Evolutionary conservation across 2,329 filamentous ascomycete genomes (phyloP).

Genomic region (Trichoderma arundinaceum): DNA sequence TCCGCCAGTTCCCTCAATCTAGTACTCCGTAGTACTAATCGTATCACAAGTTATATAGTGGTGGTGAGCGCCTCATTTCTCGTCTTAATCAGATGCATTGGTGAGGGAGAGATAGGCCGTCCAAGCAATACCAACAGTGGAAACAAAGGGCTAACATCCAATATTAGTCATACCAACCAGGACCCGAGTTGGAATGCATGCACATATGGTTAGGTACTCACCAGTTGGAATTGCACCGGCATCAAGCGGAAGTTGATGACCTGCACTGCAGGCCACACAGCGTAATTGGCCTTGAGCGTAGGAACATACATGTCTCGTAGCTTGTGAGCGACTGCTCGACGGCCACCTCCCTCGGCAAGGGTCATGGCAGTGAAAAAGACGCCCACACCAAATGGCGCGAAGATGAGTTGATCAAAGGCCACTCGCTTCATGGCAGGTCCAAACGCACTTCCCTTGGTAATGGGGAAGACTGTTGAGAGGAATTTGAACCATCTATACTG

Average conservation of each 20-base stretch:
- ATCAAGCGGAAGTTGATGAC: slow-evolving; percentile 95
- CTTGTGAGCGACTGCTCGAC: slow-evolving; percentile 78
- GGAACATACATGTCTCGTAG: slow-evolving; percentile 93
- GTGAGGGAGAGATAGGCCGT: slow-evolving; percentile 93
- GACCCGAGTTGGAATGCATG: neutral
- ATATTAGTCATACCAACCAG: slow-evolving; percentile 27
- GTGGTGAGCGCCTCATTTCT: neutral
- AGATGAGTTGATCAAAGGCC: slow-evolving; percentile 88
- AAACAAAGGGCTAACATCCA: slow-evolving; percentile 82
- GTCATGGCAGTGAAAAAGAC: slow-evolving; percentile 98
- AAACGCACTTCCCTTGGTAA: slow-evolving; percentile 76
- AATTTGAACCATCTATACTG: slow-evolving; percentile 97
- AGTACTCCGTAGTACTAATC: neutral
- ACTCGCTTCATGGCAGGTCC: slow-evolving; percentile 86
- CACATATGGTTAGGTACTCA: slow-evolving; percentile 55
- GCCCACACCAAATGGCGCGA: slow-evolving; percentile 85
- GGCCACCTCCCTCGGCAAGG: slow-evolving; percentile 87
- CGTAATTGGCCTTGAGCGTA: slow-evolving; percentile 92
- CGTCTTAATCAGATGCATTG: slow-evolving; percentile 74
- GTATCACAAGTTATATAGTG: neutral
- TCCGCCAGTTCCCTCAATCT: neutral
- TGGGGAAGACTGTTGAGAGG: slow-evolving; percentile 79
- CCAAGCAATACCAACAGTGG: slow-evolving; percentile 94
- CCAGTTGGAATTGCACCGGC: slow-evolving; percentile 94
- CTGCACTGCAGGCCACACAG: slow-evolving; percentile 95